Percentiles rank a stretch among this genome's conserved stretches.
phyloP scores from a whole-genome alignment of 805 yeast genomes.

The Saturnispora diversa region DNA sequence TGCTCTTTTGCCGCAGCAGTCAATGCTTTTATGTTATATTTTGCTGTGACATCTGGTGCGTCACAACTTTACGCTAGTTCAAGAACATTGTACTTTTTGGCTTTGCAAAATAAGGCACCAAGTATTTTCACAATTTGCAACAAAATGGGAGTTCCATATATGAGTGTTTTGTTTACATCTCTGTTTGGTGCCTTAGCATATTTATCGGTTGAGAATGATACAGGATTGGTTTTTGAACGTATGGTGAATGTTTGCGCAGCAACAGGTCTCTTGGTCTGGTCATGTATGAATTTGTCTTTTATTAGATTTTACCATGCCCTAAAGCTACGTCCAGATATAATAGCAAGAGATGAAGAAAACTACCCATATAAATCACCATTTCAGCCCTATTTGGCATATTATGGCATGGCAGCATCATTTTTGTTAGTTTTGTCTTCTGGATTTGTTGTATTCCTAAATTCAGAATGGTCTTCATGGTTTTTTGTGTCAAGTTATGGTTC shows the following conservation, averaged over 20 bases:
- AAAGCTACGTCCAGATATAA: conserved; percentile 47
- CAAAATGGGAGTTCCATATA: conserved; percentile 62
- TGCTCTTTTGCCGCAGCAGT: conserved; percentile 44
- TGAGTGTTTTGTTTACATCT: conserved; percentile 58
- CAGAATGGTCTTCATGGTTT: conserved; percentile 41
- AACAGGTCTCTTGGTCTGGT: conserved; percentile 74
- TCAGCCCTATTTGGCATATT: conserved; percentile 46
- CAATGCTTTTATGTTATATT: conserved; percentile 45
- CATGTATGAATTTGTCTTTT: conserved; percentile 51
- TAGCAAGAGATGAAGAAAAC: conserved; percentile 43
- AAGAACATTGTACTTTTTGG: conserved; percentile 46
- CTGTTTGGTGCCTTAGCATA: conserved; percentile 53
- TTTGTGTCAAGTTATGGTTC: conserved; percentile 51
- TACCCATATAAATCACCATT: conserved; percentile 50
- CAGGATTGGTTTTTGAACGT: conserved; percentile 58
- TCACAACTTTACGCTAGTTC: conserved; percentile 56
- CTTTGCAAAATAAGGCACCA: conserved; percentile 55
- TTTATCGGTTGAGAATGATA: conserved; percentile 47
- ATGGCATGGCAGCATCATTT: conserved; percentile 39
- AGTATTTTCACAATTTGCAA: conserved; percentile 51
- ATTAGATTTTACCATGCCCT: conserved; percentile 49
- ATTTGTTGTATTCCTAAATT: conserved; percentile 41
- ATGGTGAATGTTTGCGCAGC: conserved; percentile 62
- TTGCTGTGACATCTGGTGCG: conserved; percentile 50
- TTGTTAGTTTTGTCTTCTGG: conserved; percentile 41